phyloP scores from a whole-genome alignment of 805 yeast genomes.

The Jamesozyma rosinii region DNA sequence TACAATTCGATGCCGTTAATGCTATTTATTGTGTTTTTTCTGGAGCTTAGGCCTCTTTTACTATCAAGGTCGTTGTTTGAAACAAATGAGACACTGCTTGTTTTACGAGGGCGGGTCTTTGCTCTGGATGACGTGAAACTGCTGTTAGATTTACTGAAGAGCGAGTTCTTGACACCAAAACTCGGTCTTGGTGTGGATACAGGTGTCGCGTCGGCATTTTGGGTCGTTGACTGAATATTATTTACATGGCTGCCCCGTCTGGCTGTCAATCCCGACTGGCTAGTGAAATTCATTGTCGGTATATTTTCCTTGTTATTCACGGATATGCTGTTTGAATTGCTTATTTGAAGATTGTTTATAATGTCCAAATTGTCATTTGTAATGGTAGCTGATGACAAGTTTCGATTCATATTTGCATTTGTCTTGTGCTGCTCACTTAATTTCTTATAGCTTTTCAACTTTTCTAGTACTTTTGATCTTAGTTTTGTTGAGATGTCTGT shows the following conservation, averaged over 20 bases:
- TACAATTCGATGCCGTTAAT: constrained; percentile 3
- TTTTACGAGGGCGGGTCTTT: neutral
- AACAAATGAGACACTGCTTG: neutral
- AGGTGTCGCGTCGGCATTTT: neutral
- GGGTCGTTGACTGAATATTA: neutral
- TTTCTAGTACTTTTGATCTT: constrained; percentile 30
- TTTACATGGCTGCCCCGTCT: neutral
- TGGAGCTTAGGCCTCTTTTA: neutral
- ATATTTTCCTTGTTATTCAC: neutral
- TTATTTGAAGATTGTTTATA: neutral
- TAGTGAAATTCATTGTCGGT: neutral
- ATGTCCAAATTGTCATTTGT: neutral
- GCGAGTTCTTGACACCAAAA: constrained; percentile 10
- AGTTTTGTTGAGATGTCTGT: constrained; percentile 56
- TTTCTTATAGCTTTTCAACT: constrained; percentile 6
- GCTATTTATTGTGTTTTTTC: constrained; percentile 1
- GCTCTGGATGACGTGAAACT: constrained; percentile 7
- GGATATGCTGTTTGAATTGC: neutral
- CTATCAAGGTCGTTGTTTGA: neutral
- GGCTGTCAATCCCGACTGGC: neutral
- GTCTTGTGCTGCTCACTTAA: neutral
- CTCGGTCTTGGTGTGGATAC: constrained; percentile 9
- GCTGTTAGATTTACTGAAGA: constrained; percentile 12
- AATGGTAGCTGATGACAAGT: neutral
- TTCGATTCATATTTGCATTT: neutral